Evolutionary conservation across 768 basidiomycete species (phyloP).

Genomic region (Suillus bovinus): DNA sequence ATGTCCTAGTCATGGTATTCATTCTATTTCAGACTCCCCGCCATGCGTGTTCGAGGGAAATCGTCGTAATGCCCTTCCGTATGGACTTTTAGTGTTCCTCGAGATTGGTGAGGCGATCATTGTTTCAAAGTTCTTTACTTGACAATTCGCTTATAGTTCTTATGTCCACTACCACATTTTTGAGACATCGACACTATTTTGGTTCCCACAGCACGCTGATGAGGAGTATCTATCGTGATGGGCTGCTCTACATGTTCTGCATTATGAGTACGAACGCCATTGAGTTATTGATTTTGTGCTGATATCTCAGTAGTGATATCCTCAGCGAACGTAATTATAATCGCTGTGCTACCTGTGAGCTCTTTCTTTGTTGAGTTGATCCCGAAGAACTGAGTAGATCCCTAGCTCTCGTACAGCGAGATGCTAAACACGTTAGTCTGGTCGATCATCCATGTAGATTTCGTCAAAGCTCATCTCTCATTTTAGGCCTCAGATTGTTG

Average conservation of each 20-base stretch:
- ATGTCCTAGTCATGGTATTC: not conserved
- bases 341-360: not conserved
- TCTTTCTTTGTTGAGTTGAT: not conserved
- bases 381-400: not conserved
- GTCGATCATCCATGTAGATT: not conserved
- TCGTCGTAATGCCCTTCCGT: constrained; percentile 2
- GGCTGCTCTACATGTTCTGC: constrained; percentile 1
- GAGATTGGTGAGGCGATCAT: constrained; percentile 8
- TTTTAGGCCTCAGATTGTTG: constrained; percentile 6
- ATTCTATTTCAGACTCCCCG: not conserved
- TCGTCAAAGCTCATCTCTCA: not conserved
- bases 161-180: constrained; percentile 2
- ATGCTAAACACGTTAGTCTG: not conserved
- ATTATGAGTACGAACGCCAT: not conserved
- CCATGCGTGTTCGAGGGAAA: constrained; percentile 3
- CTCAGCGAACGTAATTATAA: not conserved
- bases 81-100: constrained; percentile 6
- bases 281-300: not conserved
- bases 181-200: constrained; percentile 8
- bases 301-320: not conserved
- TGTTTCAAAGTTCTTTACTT: not conserved
- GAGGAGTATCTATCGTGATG: constrained; percentile 8
- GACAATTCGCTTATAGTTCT: not conserved
- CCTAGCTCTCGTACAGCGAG: not conserved
- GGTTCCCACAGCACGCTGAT: constrained; percentile 4